A percentile compares a stretch with the other conserved stretches of the same genome.
Conservation (phyloP, 306 rosid species). For the Mimosa bimucronata region DNA sequence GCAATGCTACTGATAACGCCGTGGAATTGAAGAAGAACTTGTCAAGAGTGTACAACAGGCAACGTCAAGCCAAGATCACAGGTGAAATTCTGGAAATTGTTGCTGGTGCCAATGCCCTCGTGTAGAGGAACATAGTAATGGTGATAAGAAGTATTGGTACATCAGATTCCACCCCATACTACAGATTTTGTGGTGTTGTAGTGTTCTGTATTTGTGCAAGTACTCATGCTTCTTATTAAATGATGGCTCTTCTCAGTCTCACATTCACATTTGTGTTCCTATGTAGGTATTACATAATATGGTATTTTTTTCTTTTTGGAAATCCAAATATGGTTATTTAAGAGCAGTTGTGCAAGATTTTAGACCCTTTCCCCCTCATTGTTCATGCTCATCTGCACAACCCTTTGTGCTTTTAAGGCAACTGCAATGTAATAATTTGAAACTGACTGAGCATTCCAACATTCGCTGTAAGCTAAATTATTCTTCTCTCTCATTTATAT, state of each 20-base stretch:
- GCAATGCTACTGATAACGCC: conserved; percentile 68
- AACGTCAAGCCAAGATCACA: conserved; percentile 75
- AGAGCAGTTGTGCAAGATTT: conserved; percentile 28
- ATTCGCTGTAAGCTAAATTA: background rate
- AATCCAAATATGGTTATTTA: conserved; percentile 32
- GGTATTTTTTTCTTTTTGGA: background rate
- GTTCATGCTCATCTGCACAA: conserved; percentile 28
- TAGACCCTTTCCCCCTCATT: background rate
- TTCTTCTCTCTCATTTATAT: background rate
- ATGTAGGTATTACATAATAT: conserved; percentile 23
- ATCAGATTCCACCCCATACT: background rate
- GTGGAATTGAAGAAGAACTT: conserved; percentile 55
- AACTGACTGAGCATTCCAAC: conserved; percentile 25
- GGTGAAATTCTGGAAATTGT: conserved; percentile 81
- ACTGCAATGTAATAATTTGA: conserved; percentile 29
- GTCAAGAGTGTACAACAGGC: conserved; percentile 56
- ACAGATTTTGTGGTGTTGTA: background rate
- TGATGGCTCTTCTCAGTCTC: background rate
- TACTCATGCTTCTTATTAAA: background rate
- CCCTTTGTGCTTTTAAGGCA: conserved; percentile 18
- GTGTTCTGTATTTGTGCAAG: conserved; percentile 2
- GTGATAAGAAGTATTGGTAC: background rate
- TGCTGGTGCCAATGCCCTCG: conserved; percentile 65
- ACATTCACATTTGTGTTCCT: conserved; percentile 17
- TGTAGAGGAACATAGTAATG: background rate